phyloP scores from a whole-genome alignment of 2,329 filamentous ascomycete species.

The Davidsoniella virescens region DNA sequence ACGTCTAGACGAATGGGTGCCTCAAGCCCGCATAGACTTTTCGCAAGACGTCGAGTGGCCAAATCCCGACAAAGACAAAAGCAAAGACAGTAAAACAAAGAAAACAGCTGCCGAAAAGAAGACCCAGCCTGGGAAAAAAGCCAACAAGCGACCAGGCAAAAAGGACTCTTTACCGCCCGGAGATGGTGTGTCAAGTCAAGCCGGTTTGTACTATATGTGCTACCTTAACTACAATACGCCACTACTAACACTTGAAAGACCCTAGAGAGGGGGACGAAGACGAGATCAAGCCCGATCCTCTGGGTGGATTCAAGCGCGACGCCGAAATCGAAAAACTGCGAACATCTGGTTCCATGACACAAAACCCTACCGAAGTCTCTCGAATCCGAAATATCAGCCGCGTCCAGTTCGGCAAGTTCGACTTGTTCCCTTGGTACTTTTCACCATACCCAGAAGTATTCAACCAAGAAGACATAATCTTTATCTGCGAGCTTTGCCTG shows the following conservation, averaged over 20 bases:
- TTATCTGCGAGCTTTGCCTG: constrained; percentile 94
- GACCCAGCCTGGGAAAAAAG: constrained; percentile 41
- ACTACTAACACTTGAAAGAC: constrained; percentile 8
- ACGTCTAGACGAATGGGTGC: constrained; percentile 69
- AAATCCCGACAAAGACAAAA: constrained; percentile 66
- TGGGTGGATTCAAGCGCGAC: constrained; percentile 53
- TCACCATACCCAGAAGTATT: constrained; percentile 88
- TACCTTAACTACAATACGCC: not conserved
- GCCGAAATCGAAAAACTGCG: constrained; percentile 94
- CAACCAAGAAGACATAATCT: constrained; percentile 75
- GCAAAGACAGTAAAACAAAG: constrained; percentile 63
- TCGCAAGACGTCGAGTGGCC: constrained; percentile 92
- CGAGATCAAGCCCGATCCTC: constrained; percentile 5
- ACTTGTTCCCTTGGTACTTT: constrained; percentile 98
- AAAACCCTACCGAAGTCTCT: constrained; percentile 92
- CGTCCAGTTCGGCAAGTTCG: constrained; percentile 82
- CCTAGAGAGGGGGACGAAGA: constrained; percentile 41
- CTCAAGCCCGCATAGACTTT: constrained; percentile 68
- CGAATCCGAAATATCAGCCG: constrained; percentile 88
- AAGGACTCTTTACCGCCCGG: constrained; percentile 39
- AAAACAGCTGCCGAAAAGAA: constrained; percentile 43
- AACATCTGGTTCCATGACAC: constrained; percentile 93
- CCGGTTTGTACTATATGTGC: constrained; percentile 3
- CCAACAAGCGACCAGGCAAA: constrained; percentile 37
- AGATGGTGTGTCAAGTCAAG: constrained; percentile 27